Conservation (phyloP, 306 rosid genomes). For the Vicia villosa region DNA sequence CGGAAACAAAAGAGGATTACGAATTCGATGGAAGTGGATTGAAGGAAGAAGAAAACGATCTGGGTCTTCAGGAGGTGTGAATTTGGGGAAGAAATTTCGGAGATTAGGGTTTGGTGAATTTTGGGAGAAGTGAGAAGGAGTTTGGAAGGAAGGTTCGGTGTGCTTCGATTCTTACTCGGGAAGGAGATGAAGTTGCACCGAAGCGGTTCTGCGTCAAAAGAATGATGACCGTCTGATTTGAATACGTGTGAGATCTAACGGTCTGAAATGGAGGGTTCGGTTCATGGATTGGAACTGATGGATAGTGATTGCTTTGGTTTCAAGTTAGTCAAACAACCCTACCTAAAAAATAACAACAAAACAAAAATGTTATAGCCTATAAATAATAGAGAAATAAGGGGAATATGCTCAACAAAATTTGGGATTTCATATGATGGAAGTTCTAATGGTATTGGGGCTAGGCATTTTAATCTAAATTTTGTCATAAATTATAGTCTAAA, state of each 20-base stretch:
- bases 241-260: conserved; percentile 34
- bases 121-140: conserved; percentile 2
- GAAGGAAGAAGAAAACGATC: conserved; percentile 20
- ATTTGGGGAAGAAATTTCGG: conserved; percentile 16
- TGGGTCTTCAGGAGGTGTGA: conserved; percentile 15
- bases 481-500: too few relatives aligned
- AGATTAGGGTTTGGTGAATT: conserved; percentile 28
- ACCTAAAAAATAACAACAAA: not conserved
- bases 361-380: not conserved
- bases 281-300: not conserved
- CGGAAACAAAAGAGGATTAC: conserved; percentile 36
- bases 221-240: conserved; percentile 30
- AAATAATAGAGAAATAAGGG: not conserved
- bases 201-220: conserved; percentile 24
- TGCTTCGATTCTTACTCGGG: conserved; percentile 35
- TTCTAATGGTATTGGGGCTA: too few relatives aligned
- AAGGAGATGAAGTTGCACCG: conserved; percentile 45
- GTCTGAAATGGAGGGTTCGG: not conserved
- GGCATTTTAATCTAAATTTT: too few relatives aligned
- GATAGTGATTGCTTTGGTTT: conserved; percentile 28
- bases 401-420: conserved; percentile 24
- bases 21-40: conserved; percentile 33
- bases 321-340: conserved; percentile 38
- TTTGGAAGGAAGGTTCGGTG: conserved; percentile 7
- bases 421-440: not conserved